Evolutionary conservation across 179 eudicot species (phyloP), one percentile per base, ranked within the genome.

Genomic region (Vitellaria paradoxa): DNA sequence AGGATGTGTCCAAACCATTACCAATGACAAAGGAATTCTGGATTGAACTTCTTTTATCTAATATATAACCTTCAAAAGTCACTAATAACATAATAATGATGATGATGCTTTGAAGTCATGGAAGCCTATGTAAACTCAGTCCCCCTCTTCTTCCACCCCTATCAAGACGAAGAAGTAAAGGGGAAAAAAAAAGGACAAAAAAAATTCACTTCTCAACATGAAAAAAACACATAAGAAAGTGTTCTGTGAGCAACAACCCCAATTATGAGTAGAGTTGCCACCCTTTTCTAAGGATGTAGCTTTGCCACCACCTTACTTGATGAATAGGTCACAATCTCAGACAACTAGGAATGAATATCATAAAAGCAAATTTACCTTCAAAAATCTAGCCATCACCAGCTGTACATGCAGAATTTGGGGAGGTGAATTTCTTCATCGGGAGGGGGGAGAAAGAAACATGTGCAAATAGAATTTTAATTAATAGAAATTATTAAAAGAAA

Each of bases 361-460:
- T 26, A 60, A 23, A 72, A 72, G 37, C 37, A 75, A 63, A 20
- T 74, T 21, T 88, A 95, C 99, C 99, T 93, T 95, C 78, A 71
- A 83, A 95, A 89, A 56, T 96, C 83, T 75, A 91, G 83, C 99
- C 99, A 79, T 93, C 99, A 86, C 87, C 85, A 80, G 86, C 79
- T 60, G 96, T 91, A 85, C 98, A 91, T 82, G 86, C 80, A 65
- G 98, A 93, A 86, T 97, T 95, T 72, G 97, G 98, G 61, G 98
- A 95, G 82, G 89, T 95, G 86, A 95, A 89, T 90, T 91, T 95
- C 98, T 93, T 70, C 37, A 30, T 81, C 74, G 37, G 37, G 37
- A 30, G 37, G 37, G 37, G 37, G 37, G 37, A 30, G 37, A 30
- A 2, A 30, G 2, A 30, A n/a, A 85, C 67, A 84, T 72, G 75